These are phyloP conservation scores for Phytophthora aleatoria DNA, from an alignment of 352 stramenopile genomes.

Conservation along the genomic window DNA sequence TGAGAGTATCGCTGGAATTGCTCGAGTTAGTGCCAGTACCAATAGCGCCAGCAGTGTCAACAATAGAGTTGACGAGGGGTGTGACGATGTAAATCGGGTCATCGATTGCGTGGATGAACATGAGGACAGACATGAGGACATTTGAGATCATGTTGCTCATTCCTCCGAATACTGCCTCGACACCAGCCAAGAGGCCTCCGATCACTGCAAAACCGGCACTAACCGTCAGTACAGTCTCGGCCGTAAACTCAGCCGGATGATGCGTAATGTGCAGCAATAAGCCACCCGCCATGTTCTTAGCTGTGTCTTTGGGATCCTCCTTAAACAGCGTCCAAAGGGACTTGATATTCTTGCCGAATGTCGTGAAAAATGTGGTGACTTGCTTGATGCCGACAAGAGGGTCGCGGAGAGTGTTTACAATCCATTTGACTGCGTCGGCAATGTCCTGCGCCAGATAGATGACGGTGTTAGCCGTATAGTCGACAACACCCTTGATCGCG, in stretches of 20 bases:
- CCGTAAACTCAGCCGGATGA: constrained; percentile 29
- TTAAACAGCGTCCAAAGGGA: constrained; percentile 20
- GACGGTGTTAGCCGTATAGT: constrained; percentile 21
- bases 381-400: constrained; percentile 25
- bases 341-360: constrained; percentile 23
- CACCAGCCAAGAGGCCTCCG: constrained; percentile 19
- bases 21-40: constrained; percentile 7
- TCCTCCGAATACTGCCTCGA: constrained; percentile 17
- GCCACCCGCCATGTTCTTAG: constrained; percentile 27
- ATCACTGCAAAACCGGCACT: constrained; percentile 26
- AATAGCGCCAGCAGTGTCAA: constrained; percentile 18
- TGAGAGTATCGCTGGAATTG: constrained; percentile 7
- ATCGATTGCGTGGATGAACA: constrained; percentile 34
- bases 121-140: constrained; percentile 22
- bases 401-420: constrained; percentile 23
- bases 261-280: constrained; percentile 30
- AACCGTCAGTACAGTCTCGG: constrained; percentile 26
- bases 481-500: constrained; percentile 11
- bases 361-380: constrained; percentile 19
- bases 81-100: constrained; percentile 33
- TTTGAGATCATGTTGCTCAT: constrained; percentile 32
- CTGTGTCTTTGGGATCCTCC: constrained; percentile 26
- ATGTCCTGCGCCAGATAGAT: constrained; percentile 15
- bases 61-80: constrained; percentile 25
- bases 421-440: constrained; percentile 18